Evolutionary conservation across 1,284 basidiomycete genomes (phyloP), one percentile per base, ranked within the genome.

Genomic region (Melampsora americana): DNA sequence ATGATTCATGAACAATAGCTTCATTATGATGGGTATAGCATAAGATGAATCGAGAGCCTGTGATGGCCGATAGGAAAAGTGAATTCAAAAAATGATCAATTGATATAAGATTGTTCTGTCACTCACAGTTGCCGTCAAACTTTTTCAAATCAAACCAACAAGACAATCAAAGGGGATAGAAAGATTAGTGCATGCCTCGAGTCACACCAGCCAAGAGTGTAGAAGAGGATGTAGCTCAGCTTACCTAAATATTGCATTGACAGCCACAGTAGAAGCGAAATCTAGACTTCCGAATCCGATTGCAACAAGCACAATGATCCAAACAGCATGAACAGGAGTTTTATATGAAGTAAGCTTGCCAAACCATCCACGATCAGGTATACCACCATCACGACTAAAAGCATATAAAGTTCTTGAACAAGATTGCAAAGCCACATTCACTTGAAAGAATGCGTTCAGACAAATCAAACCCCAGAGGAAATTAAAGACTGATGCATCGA

Each of bases 381-480:
- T 86, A 60, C 89, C 90, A 85, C 79, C 80, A 81, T 94, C 92
- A 77, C 92, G 90, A 80, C 90, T 91, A 84, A 97, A 92, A 5
- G 94, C 94, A 80, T 92, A 95, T 59, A 95, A 85, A 0, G 92
- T 91, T 66, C 93, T 87, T 5, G 92, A 92, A 75, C 89, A 89
- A 12, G 93, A 93, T 83, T 96, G 94, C 4, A 93, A 85, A 28
- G 90, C 86, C 6, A 86, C 86, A 50, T 81, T 82, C 48, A 83
- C 82, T 78, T 84, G 82, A 65, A 81, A 81, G 78, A 82, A 84
- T 53, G 83, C 82, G 20, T 82, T 72, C 32, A 72, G 30, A 53
- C 60, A 62, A 28, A 72, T 53, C 12, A 72, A 72, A 3, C 28
- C 53, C 69, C 69, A 72, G 14, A 46, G 48, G 46, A 65, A 62